phyloP scores from a whole-genome alignment of 2,329 filamentous ascomycete genomes.

The Colletotrichum chlorophyti region DNA sequence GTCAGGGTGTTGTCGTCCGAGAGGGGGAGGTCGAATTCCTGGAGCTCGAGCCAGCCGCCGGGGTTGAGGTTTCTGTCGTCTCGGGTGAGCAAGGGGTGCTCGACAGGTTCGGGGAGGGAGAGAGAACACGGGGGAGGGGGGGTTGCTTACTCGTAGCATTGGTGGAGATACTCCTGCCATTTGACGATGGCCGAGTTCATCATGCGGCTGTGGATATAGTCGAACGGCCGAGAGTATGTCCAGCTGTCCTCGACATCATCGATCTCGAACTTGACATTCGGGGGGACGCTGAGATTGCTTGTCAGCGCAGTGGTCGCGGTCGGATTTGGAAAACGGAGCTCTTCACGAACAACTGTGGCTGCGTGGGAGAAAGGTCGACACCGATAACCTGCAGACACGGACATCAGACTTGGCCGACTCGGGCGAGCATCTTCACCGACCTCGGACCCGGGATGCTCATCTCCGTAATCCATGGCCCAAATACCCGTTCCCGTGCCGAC shows the following conservation, averaged over 20 bases:
- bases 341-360: slow-evolving; percentile 42
- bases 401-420: background rate
- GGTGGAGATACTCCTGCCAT: slow-evolving; percentile 58
- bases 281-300: slow-evolving; percentile 40
- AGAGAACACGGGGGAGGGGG: slow-evolving; percentile 43
- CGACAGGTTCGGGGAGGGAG: slow-evolving; percentile 42
- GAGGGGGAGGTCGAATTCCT: slow-evolving; percentile 23
- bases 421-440: slow-evolving; percentile 5
- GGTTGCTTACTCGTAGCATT: slow-evolving; percentile 46
- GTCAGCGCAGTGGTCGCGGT: background rate
- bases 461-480: slow-evolving; percentile 50
- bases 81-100: slow-evolving; percentile 42
- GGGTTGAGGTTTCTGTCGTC: slow-evolving; percentile 11
- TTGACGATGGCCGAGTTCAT: slow-evolving; percentile 61
- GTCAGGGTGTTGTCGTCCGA: slow-evolving; percentile 25
- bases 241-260: slow-evolving; percentile 42
- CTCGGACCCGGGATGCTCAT: slow-evolving; percentile 41
- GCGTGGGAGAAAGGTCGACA: slow-evolving; percentile 47
- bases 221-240: slow-evolving; percentile 50
- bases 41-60: slow-evolving; percentile 26
- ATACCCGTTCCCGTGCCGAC: slow-evolving; percentile 38
- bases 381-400: slow-evolving; percentile 37
- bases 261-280: slow-evolving; percentile 47
- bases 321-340: background rate
- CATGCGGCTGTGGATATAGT: slow-evolving; percentile 65